Evolutionary conservation across 176 grass and related monocot species (phyloP).

Genomic region (Oryza longistaminata): DNA sequence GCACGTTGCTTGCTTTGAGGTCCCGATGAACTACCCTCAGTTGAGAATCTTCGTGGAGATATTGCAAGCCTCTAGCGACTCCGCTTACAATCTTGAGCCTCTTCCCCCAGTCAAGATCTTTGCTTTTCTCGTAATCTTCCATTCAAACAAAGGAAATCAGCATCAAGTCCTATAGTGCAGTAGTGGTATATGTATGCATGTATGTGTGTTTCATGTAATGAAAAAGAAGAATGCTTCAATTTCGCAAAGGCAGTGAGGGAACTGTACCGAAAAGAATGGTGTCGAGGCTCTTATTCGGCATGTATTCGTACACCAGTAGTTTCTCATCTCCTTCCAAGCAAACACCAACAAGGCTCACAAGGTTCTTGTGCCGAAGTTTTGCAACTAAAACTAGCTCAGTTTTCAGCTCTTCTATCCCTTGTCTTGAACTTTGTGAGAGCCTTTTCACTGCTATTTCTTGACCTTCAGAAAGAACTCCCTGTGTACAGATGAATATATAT

Average conservation of each 20-base stretch:
- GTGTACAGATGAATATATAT: neutral
- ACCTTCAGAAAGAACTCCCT: slow-evolving; percentile 47
- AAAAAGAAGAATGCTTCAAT: neutral
- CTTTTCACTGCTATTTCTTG: slow-evolving; percentile 55
- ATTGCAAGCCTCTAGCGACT: slow-evolving; percentile 61
- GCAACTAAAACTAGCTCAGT: slow-evolving; percentile 53
- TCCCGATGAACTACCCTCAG: slow-evolving; percentile 57
- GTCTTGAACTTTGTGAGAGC: slow-evolving; percentile 30
- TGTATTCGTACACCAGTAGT: slow-evolving; percentile 56
- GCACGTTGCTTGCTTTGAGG: slow-evolving; percentile 44
- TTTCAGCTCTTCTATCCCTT: slow-evolving; percentile 52
- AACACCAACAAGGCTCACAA: slow-evolving; percentile 45
- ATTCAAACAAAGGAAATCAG: neutral
- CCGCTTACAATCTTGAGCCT: slow-evolving; percentile 40
- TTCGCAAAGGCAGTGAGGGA: neutral
- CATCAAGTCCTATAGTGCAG: neutral
- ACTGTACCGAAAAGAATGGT: slow-evolving; percentile 51
- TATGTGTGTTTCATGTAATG: too few species aligned
- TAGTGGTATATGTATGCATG: too few species aligned
- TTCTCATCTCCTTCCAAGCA: slow-evolving; percentile 53
- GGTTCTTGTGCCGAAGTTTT: slow-evolving; percentile 57
- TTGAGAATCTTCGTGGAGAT: slow-evolving; percentile 72
- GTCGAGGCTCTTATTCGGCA: slow-evolving; percentile 62
- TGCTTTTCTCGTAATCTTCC: slow-evolving; percentile 39
- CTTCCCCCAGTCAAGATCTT: slow-evolving; percentile 43